phyloP scores from a whole-genome alignment of 257 asterid genomes.

The Penstemon barbatus region DNA sequence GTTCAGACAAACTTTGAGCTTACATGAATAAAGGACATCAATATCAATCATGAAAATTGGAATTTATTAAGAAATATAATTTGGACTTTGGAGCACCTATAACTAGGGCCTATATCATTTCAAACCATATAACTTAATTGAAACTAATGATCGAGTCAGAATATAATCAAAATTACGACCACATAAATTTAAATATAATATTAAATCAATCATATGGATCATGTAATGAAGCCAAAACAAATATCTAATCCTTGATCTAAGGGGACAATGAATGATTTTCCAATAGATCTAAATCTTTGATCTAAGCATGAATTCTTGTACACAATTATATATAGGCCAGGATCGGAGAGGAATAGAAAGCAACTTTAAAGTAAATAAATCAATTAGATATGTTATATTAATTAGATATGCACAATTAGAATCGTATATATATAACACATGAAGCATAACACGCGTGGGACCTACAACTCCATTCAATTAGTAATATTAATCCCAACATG shows the following conservation, averaged over 20 bases:
- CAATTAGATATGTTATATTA: neutral
- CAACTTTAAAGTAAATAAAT: slow-evolving; percentile 8
- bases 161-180: neutral
- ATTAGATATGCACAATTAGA: slow-evolving; percentile 27
- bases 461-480: slow-evolving; percentile 37
- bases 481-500: slow-evolving; percentile 39
- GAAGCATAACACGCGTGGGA: slow-evolving; percentile 42
- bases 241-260: neutral
- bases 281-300: slow-evolving; percentile 17
- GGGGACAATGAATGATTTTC: slow-evolving; percentile 18
- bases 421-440: slow-evolving; percentile 46
- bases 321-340: slow-evolving; percentile 1
- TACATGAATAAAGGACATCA: too few relatives aligned
- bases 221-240: too few relatives aligned
- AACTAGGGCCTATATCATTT: too few relatives aligned
- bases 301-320: slow-evolving; percentile 22
- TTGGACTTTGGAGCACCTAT: too few relatives aligned
- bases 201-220: too few relatives aligned
- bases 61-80: too few relatives aligned
- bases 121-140: too few relatives aligned
- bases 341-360: slow-evolving; percentile 23
- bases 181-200: neutral
- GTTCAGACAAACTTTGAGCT: too few relatives aligned
- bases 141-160: too few relatives aligned
- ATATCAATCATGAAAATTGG: too few relatives aligned